These are phyloP conservation scores for Begonia masoniana DNA, from an alignment of 306 rosid species.

Conservation along the genomic window DNA sequence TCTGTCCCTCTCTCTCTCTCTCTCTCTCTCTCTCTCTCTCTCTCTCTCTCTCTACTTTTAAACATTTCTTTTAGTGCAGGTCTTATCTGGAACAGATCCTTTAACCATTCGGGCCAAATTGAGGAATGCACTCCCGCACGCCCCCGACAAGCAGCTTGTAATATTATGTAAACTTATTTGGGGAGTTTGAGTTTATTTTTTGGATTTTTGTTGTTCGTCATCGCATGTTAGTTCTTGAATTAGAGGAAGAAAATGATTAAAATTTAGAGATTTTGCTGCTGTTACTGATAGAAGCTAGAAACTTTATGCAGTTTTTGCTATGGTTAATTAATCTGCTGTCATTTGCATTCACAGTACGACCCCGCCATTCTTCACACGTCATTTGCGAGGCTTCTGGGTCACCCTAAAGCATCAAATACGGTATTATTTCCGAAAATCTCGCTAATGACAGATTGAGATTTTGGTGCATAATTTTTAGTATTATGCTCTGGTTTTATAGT, in stretches of 20 bases:
- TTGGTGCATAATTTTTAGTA: neutral
- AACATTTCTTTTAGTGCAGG: constrained; percentile 23
- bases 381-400: constrained; percentile 91
- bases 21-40: too few relatives aligned
- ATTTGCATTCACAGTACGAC: constrained; percentile 57
- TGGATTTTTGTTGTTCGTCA: too few relatives aligned
- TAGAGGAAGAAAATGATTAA: too few relatives aligned
- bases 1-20: too few relatives aligned
- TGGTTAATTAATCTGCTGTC: constrained; percentile 3
- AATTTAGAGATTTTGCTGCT: too few relatives aligned
- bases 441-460: neutral
- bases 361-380: constrained; percentile 89
- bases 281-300: too few relatives aligned
- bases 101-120: constrained; percentile 57
- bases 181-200: neutral
- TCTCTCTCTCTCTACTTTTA: neutral
- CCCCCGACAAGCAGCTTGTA: constrained; percentile 91
- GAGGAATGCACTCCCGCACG: constrained; percentile 67
- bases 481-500: too few relatives aligned
- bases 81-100: constrained; percentile 86
- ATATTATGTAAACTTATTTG: neutral
- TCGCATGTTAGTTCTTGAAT: too few relatives aligned
- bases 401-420: constrained; percentile 34
- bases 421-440: constrained; percentile 3
- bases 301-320: too few relatives aligned